phyloP scores from a whole-genome alignment of 1,139 yeast species.

The Kodamaea plutei region DNA sequence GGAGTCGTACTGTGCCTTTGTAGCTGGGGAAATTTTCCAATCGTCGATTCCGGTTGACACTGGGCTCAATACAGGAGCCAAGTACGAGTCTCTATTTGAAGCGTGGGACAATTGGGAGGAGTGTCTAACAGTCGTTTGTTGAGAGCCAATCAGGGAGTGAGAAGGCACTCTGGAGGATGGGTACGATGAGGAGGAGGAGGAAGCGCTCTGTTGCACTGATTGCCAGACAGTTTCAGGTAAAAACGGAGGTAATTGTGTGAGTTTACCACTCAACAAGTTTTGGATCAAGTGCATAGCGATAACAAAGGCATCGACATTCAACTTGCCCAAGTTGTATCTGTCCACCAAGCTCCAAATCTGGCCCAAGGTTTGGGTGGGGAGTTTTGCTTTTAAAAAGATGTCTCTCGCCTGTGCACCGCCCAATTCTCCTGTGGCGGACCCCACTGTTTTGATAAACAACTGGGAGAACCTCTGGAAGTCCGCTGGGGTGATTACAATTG shows the following conservation, averaged over 20 bases:
- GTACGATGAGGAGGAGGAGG: conserved; percentile 3
- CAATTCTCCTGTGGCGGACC: conserved; percentile 43
- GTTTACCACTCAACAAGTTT: conserved; percentile 63
- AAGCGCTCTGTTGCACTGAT: conserved; percentile 28
- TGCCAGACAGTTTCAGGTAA: conserved; percentile 70
- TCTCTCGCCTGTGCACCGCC: conserved; percentile 77
- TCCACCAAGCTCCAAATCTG: conserved; percentile 90
- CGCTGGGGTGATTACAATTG: conserved; percentile 57
- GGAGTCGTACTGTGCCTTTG: conserved; percentile 72
- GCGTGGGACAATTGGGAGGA: conserved; percentile 11
- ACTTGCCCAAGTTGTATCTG: conserved; percentile 64
- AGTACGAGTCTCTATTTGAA: conserved; percentile 11
- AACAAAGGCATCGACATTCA: conserved; percentile 70
- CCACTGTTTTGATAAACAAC: conserved; percentile 73
- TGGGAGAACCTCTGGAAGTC: conserved; percentile 72
- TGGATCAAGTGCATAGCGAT: conserved; percentile 96
- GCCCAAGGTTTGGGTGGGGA: conserved; percentile 72
- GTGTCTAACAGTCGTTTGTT: conserved; percentile 40
- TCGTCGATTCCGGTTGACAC: conserved; percentile 23
- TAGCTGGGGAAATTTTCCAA: conserved; percentile 68
- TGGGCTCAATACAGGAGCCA: conserved; percentile 5
- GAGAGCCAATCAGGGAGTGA: conserved; percentile 50
- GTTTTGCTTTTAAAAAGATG: conserved; percentile 82
- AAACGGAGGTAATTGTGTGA: conserved; percentile 63
- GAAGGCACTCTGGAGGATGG: conserved; percentile 32